A percentile compares a stretch with the other conserved stretches of the same genome.
Evolutionary conservation across 441 rosid species (phyloP).

Genomic region (Melastoma candidum): DNA sequence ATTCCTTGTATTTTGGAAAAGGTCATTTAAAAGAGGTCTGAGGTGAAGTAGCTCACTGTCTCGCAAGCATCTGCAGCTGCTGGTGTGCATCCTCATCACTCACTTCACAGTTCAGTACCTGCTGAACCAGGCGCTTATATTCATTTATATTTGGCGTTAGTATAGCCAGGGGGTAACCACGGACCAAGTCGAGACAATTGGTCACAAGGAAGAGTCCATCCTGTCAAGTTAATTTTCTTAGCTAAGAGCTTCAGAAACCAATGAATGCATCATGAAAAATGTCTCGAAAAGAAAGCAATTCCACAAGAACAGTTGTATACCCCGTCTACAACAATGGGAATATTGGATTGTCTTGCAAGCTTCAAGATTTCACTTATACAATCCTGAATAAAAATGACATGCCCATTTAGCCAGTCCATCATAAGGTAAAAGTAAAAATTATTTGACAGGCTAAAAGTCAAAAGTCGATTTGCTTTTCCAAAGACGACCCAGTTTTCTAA

Average conservation of each 20-base stretch:
- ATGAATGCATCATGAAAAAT: constrained; percentile 3
- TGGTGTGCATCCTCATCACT: constrained; percentile 45
- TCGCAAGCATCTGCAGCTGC: constrained; percentile 58
- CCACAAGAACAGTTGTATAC: constrained; percentile 27
- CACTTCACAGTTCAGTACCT: constrained; percentile 61
- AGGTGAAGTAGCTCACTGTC: constrained; percentile 30
- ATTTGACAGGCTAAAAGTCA: no score
- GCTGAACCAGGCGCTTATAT: constrained; percentile 79
- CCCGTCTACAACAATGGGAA: constrained; percentile 87
- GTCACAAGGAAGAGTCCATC: constrained; percentile 88
- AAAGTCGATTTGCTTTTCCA: background rate
- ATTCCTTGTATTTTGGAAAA: background rate
- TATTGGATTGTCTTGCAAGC: constrained; percentile 57
- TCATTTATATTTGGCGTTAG: constrained; percentile 88
- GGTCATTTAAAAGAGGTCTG: constrained; percentile 1
- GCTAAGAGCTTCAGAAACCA: background rate
- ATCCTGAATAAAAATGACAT: constrained; percentile 37
- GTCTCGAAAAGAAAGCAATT: constrained; percentile 1
- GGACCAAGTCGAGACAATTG: constrained; percentile 53
- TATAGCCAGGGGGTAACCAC: constrained; percentile 66
- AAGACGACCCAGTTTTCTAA: constrained; percentile 3
- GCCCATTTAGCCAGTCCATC: background rate
- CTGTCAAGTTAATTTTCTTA: constrained; percentile 26
- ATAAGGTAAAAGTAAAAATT: no score
- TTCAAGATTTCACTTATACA: constrained; percentile 67